Evolutionary conservation across 169 alveolate species (phyloP), one percentile per base, ranked within the genome.

Genomic region (Cryptosporidium ryanae): DNA sequence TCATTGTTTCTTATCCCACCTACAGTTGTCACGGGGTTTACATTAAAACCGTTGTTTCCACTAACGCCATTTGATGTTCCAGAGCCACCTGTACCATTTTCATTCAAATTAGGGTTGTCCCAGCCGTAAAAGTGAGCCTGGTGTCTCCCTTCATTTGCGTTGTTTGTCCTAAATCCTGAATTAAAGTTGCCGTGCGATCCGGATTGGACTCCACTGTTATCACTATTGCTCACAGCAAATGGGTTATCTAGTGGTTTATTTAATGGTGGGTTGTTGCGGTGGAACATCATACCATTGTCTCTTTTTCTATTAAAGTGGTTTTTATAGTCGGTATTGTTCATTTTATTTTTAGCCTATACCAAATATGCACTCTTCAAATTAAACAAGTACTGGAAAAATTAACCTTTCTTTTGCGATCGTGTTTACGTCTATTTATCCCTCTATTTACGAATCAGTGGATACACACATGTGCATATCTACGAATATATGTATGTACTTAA

Each of bases 171-270:
- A 57, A 55, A 17, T n/a, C 25, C 43, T 32, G 52, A 66, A 54
- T 46, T 49, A 23, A 50, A 43, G 21, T 31, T 15, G 17, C 64
- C 64, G 46, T 59, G 43, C 15, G 65, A 34, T 21, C 43, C 43
- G 12, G 31, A 23, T 61, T 15, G 21, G 25, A 38, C 21, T 18
- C 38, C 18, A 59, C 25, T 76, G 52, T 59, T 31, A 18, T 27
- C 52, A 23, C 64, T 61, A 27, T 49, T 48, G 13, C 38, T 67
- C 59, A 61, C 46, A 21, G 46, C 76, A 59, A 38, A 59, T 38
- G 76, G 87, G 27, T 76, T 61, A 23, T 61, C 59, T 59, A 76
- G 29, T 52, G 71, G 76, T 27, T 76, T 61, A 12, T 61, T 38
- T 38, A 38, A 6, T 10, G 1, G 8, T 38, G 46, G 8, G 8